These are phyloP conservation scores for Solanum lignicaule DNA, from an alignment of 257 asterid species.

Conservation along the genomic window DNA sequence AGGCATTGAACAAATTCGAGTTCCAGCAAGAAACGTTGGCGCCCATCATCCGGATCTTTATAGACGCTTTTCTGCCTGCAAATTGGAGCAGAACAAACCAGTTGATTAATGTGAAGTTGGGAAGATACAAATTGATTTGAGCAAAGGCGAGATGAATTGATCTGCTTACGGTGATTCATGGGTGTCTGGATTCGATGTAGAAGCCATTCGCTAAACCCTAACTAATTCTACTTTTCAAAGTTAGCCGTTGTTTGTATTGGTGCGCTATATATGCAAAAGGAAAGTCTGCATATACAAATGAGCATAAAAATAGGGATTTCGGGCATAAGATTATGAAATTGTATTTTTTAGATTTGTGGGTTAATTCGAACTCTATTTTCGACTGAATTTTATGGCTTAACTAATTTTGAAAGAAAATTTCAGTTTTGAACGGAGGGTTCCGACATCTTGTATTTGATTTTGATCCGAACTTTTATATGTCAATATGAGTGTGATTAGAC, in stretches of 20 bases:
- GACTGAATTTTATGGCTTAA: no score
- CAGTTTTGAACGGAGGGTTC: neutral
- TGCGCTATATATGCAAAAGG: neutral
- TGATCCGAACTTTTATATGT: neutral
- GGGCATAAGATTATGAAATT: no score
- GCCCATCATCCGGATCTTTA: constrained; percentile 94
- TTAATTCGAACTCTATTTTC: no score
- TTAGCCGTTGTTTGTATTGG: neutral
- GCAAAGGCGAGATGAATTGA: neutral
- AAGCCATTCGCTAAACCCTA: constrained; percentile 8
- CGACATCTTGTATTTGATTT: neutral
- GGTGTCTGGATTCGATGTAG: constrained; percentile 21
- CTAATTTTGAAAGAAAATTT: no score
- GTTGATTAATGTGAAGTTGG: neutral
- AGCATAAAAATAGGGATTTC: neutral
- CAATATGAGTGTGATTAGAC: neutral
- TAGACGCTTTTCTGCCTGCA: constrained; percentile 48
- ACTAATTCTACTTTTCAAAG: neutral
- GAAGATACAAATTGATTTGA: neutral
- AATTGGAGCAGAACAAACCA: neutral
- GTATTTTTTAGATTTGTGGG: no score
- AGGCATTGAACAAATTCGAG: constrained; percentile 87
- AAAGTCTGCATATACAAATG: neutral
- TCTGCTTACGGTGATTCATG: constrained; percentile 41
- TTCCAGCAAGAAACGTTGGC: constrained; percentile 88